Evolutionary conservation across 805 yeast genomes (phyloP).

Genomic region (Saccharomyces kudriavzevii): DNA sequence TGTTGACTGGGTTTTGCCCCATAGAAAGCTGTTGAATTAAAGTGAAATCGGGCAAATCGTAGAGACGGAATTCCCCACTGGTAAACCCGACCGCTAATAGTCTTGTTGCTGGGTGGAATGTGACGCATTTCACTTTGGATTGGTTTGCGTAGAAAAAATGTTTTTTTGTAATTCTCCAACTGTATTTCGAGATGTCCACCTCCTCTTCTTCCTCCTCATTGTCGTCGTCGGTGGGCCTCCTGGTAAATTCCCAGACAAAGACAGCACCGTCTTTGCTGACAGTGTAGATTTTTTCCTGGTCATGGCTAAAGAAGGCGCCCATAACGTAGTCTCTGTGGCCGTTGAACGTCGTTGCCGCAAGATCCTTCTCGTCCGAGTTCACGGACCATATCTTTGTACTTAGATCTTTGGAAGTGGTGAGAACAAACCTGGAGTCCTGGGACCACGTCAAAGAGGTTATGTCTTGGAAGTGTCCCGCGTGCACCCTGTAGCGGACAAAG

Average conservation of each 20-base stretch:
- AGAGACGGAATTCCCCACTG: constrained; percentile 84
- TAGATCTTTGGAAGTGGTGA: constrained; percentile 83
- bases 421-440: constrained; percentile 75
- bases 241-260: constrained; percentile 81
- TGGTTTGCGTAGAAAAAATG: constrained; percentile 60
- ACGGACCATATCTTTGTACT: constrained; percentile 81
- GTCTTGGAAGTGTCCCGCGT: constrained; percentile 88
- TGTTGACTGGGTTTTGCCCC: constrained; percentile 84
- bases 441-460: constrained; percentile 81
- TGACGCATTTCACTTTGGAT: constrained; percentile 66
- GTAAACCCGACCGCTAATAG: constrained; percentile 81
- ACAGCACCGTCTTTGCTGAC: constrained; percentile 92
- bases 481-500: constrained; percentile 79
- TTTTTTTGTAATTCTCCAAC: constrained; percentile 80
- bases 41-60: constrained; percentile 75
- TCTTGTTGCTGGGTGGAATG: constrained; percentile 68
- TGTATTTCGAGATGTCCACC: constrained; percentile 34
- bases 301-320: constrained; percentile 77
- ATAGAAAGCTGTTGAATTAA: constrained; percentile 79
- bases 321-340: constrained; percentile 90
- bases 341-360: constrained; percentile 76
- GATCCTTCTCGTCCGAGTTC: constrained; percentile 51
- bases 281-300: constrained; percentile 86
- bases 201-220: constrained; percentile 37
- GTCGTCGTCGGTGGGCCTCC: constrained; percentile 41